A percentile compares a stretch with the other conserved stretches of the same genome.
Evolutionary conservation across 768 basidiomycete species (phyloP).

Genomic region (Tephrocybe sp.): DNA sequence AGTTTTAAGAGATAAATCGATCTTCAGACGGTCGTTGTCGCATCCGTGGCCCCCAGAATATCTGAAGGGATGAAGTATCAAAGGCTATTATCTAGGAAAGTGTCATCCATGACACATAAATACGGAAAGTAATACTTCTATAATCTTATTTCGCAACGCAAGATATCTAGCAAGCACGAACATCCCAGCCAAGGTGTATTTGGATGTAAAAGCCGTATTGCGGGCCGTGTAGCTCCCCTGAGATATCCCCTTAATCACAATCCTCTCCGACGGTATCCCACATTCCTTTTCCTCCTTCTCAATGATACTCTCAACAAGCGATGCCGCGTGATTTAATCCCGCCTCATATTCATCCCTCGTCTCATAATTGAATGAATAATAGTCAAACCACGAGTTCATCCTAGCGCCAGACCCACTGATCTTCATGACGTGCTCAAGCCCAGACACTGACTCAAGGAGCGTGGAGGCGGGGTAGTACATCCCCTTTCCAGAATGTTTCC

Average conservation of each 20-base stretch:
- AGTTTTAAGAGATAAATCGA: conserved; percentile 45
- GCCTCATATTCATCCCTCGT: conserved; percentile 57
- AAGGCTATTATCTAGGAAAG: conserved; percentile 45
- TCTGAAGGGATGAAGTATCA: conserved; percentile 49
- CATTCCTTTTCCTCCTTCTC: conserved; percentile 51
- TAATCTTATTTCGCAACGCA: conserved; percentile 52
- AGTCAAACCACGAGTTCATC: conserved; percentile 63
- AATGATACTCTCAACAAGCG: conserved; percentile 56
- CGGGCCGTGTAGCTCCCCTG: conserved; percentile 68
- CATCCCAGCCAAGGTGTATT: conserved; percentile 56
- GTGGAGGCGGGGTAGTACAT: conserved; percentile 55
- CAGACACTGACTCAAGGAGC: conserved; percentile 32
- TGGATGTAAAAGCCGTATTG: conserved; percentile 52
- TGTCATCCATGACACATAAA: neutral
- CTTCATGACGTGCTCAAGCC: conserved; percentile 40
- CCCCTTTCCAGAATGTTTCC: conserved; percentile 33
- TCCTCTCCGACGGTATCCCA: conserved; percentile 54
- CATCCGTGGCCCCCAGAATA: conserved; percentile 82
- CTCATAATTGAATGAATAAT: conserved; percentile 43
- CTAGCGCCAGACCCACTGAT: conserved; percentile 31
- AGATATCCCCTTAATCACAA: conserved; percentile 74
- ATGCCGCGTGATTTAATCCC: conserved; percentile 48
- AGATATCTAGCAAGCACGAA: conserved; percentile 64
- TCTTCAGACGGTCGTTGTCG: conserved; percentile 57
- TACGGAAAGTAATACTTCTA: conserved; percentile 35